These are phyloP conservation scores for Thermothelomyces thermophilus DNA, from an alignment of 2,329 filamentous ascomycete species.

Conservation along the genomic window DNA sequence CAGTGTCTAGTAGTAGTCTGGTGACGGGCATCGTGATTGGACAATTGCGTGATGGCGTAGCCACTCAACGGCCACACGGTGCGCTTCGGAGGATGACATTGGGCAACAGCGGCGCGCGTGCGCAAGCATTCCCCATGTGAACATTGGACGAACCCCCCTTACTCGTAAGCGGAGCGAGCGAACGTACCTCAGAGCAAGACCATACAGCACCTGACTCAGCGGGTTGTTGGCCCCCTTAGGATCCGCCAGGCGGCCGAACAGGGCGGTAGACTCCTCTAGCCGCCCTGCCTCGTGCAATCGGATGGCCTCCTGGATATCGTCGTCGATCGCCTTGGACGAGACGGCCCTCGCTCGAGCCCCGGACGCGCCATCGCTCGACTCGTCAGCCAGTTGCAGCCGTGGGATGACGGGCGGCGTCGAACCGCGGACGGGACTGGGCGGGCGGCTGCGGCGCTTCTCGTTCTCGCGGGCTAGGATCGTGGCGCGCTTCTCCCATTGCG, in stretches of 20 bases:
- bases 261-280: constrained; percentile 68
- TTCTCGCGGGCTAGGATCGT: constrained; percentile 73
- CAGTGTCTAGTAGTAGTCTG: constrained; percentile 22
- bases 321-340: constrained; percentile 49
- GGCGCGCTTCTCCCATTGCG: constrained; percentile 86
- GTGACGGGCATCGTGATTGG: constrained; percentile 17
- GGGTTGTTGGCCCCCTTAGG: constrained; percentile 83
- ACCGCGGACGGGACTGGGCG: constrained; percentile 33
- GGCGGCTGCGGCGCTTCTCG: constrained; percentile 40
- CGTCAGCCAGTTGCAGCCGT: constrained; percentile 27
- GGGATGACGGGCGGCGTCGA: constrained; percentile 27
- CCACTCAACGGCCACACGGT: constrained; percentile 14
- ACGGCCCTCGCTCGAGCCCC: constrained; percentile 30
- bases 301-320: constrained; percentile 92
- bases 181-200: constrained; percentile 74
- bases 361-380: constrained; percentile 21
- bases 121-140: constrained; percentile 9
- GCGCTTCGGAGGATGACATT: constrained; percentile 1
- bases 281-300: constrained; percentile 81
- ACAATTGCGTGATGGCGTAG: constrained; percentile 13
- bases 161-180: background rate
- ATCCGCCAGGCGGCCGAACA: constrained; percentile 81
- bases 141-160: background rate
- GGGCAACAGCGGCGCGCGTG: constrained; percentile 6
- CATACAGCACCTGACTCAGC: constrained; percentile 90